Evolutionary conservation across 768 basidiomycete genomes (phyloP).

Genomic region (Suillus cothurnatus): DNA sequence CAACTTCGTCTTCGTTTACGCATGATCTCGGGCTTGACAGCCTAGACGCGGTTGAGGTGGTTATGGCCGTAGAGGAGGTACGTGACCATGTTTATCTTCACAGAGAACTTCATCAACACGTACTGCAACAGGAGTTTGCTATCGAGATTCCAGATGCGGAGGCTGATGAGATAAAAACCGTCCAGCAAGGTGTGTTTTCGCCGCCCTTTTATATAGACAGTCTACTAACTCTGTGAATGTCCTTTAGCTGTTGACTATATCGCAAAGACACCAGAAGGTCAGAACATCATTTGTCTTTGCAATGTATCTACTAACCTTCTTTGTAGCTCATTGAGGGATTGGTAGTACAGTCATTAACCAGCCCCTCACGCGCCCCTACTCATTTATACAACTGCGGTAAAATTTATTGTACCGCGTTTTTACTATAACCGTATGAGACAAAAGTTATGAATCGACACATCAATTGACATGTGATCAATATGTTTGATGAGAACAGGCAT

Average conservation of each 20-base stretch:
- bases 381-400: not conserved
- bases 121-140: conserved; percentile 74
- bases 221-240: conserved; percentile 11
- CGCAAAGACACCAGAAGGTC: conserved; percentile 89
- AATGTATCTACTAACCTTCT: conserved; percentile 17
- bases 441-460: not conserved
- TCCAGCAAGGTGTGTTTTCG: conserved; percentile 76
- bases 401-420: not conserved
- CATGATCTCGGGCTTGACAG: conserved; percentile 74
- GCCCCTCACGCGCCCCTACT: not conserved
- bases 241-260: conserved; percentile 90
- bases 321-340: conserved; percentile 48
- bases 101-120: conserved; percentile 10
- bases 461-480: not conserved
- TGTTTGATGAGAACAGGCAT: not conserved
- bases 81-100: conserved; percentile 10
- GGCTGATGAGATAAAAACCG: conserved; percentile 91
- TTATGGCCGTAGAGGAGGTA: conserved; percentile 98
- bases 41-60: conserved; percentile 95
- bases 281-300: conserved; percentile 21
- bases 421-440: not conserved
- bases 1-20: conserved; percentile 53
- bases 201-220: not conserved
- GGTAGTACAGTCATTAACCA: conserved; percentile 3
- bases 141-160: conserved; percentile 99